Percentiles rank a stretch among this genome's conserved stretches.
Conservation (phyloP, 768 basidiomycete genomes). For the Cyclocybe cylindracea region DNA sequence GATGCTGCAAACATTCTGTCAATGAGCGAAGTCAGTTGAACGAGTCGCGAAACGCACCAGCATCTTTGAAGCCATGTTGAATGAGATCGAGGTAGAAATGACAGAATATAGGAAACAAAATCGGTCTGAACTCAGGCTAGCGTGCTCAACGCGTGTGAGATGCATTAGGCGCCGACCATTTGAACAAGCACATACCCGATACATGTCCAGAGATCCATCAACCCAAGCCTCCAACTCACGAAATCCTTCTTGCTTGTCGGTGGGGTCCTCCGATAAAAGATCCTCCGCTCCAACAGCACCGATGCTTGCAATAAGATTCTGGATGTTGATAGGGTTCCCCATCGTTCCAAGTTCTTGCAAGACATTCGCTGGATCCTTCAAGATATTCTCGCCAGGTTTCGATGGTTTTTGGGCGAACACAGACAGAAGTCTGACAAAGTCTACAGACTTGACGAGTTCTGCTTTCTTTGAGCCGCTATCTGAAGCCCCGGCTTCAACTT, state of each 20-base stretch:
- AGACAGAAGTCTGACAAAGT: constrained; percentile 58
- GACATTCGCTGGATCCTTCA: constrained; percentile 67
- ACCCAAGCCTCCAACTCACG: constrained; percentile 87
- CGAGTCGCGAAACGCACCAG: constrained; percentile 55
- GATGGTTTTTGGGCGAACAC: constrained; percentile 72
- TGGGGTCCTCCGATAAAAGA: constrained; percentile 77
- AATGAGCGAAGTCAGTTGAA: constrained; percentile 1
- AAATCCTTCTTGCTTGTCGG: constrained; percentile 85
- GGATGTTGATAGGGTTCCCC: constrained; percentile 72
- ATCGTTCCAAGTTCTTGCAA: constrained; percentile 68
- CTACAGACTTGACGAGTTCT: constrained; percentile 45
- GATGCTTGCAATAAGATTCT: constrained; percentile 75
- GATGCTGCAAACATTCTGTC: constrained; percentile 49
- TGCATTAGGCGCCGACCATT: not conserved
- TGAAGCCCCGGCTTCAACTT: constrained; percentile 43
- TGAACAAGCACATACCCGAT: constrained; percentile 55
- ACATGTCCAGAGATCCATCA: constrained; percentile 89
- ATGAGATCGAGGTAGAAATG: constrained; percentile 97
- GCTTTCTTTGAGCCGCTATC: constrained; percentile 43
- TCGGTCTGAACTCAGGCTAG: constrained; percentile 91
- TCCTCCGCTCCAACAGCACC: constrained; percentile 83
- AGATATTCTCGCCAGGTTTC: constrained; percentile 65
- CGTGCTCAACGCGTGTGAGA: constrained; percentile 6
- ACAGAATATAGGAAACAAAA: constrained; percentile 94
- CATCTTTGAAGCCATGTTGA: constrained; percentile 85